phyloP scores from a whole-genome alignment of 257 asterid genomes.

The Coffea canephora region DNA sequence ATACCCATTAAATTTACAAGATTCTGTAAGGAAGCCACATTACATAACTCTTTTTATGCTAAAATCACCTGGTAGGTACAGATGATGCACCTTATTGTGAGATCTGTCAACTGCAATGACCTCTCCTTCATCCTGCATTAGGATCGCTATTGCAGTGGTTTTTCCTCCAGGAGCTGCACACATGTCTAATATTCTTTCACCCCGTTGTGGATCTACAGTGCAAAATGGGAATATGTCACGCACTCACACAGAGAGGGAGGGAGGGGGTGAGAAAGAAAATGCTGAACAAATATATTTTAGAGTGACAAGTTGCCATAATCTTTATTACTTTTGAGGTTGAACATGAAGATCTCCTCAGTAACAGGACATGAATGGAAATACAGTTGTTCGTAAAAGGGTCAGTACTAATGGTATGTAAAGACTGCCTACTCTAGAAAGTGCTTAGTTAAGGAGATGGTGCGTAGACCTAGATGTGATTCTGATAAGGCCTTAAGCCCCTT shows the following conservation, averaged over 20 bases:
- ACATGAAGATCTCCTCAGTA: background rate
- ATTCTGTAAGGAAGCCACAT: background rate
- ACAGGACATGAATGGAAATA: background rate
- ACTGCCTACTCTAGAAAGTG: background rate
- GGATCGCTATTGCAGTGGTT: constrained; percentile 93
- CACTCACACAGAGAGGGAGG: background rate
- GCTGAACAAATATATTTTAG: background rate
- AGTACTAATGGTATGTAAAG: background rate
- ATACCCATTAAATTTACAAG: background rate
- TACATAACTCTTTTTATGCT: background rate
- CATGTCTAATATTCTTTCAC: constrained; percentile 91
- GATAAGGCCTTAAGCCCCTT: background rate
- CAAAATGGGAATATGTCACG: background rate
- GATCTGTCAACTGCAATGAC: constrained; percentile 90
- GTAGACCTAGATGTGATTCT: background rate
- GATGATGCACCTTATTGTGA: constrained; percentile 96
- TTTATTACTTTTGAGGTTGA: background rate
- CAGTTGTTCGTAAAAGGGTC: too few species aligned
- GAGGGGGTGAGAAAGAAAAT: background rate
- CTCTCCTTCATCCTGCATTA: constrained; percentile 94
- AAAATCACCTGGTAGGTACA: constrained; percentile 50
- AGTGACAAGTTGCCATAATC: too few species aligned
- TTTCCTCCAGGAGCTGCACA: constrained; percentile 99
- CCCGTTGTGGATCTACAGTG: constrained; percentile 79
- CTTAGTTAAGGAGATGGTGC: background rate